A percentile compares a stretch with the other conserved stretches of the same genome.
Conservation (phyloP, 495 filamentous ascomycete genomes). For the Xylaria intraflava region DNA sequence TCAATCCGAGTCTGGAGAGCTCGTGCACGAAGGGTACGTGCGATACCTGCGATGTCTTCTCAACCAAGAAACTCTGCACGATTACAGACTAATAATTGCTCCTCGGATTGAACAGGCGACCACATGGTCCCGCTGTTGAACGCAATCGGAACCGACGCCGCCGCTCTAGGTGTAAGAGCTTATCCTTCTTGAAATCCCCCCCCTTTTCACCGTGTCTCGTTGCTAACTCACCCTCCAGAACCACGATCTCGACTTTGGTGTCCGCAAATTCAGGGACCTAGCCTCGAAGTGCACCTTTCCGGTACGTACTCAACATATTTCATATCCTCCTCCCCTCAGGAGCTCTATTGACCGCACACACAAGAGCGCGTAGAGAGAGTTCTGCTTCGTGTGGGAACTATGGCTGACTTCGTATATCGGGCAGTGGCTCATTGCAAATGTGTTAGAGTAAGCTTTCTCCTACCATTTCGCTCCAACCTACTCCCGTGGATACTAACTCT, state of each 20-base stretch:
- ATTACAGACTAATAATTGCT: neutral
- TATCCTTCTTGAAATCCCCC: neutral
- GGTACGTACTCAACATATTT: conserved; percentile 72
- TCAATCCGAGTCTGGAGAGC: conserved; percentile 82
- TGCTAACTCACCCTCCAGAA: conserved; percentile 45
- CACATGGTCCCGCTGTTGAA: conserved; percentile 92
- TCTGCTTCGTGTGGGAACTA: neutral
- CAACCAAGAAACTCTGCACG: neutral
- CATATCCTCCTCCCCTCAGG: neutral
- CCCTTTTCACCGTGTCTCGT: neutral
- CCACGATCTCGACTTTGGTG: conserved; percentile 93
- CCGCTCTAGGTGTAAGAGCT: conserved; percentile 66
- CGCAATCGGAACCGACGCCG: conserved; percentile 63
- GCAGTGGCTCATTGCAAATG: conserved; percentile 74
- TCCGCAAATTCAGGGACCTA: conserved; percentile 67
- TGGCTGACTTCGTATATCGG: neutral
- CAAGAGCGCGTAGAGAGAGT: neutral
- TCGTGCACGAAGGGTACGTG: conserved; percentile 70
- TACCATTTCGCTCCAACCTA: neutral
- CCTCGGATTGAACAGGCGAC: conserved; percentile 33
- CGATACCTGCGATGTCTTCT: no score
- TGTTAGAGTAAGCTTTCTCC: conserved; percentile 15
- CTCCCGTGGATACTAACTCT: neutral
- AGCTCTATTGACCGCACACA: neutral
- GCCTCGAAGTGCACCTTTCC: conserved; percentile 72